phyloP scores from a whole-genome alignment of 2,329 filamentous ascomycete genomes.

The Pyrenochaeta sp. region DNA sequence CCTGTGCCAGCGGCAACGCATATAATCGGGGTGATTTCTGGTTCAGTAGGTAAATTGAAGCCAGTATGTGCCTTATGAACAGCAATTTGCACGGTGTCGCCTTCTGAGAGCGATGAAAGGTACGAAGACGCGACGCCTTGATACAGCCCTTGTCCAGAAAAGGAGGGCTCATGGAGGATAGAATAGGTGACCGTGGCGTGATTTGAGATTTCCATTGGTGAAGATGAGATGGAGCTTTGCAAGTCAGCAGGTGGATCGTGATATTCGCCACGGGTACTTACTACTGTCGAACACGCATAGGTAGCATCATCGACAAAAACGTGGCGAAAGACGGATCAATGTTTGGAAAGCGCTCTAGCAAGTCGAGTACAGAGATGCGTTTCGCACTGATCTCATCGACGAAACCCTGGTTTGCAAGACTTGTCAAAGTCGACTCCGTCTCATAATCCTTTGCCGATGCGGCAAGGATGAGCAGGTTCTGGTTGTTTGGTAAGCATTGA shows the following conservation, averaged over 20 bases:
- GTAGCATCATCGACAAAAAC: conserved; percentile 74
- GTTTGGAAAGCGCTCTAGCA: conserved; percentile 17
- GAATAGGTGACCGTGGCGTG: conserved; percentile 67
- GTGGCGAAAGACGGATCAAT: conserved; percentile 59
- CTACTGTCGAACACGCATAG: conserved; percentile 75
- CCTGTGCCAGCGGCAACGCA: conserved; percentile 42
- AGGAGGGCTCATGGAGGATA: conserved; percentile 58
- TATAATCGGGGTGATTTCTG: conserved; percentile 54
- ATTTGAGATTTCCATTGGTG: conserved; percentile 53
- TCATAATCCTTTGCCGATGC: neutral
- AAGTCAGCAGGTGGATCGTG: neutral
- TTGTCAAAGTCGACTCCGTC: neutral
- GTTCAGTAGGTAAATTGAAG: conserved; percentile 48
- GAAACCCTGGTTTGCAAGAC: conserved; percentile 36
- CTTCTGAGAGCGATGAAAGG: conserved; percentile 37
- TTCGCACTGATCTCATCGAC: neutral
- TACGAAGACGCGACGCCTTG: conserved; percentile 45
- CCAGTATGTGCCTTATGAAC: conserved; percentile 38
- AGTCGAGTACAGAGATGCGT: conserved; percentile 15
- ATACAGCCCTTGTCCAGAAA: conserved; percentile 43
- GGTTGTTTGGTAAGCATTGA: neutral
- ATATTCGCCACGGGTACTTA: neutral
- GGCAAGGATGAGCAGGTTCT: neutral
- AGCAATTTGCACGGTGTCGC: conserved; percentile 41
- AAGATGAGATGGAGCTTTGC: conserved; percentile 70